Conservation (phyloP, 805 yeast species). For the Starmerella apis region DNA sequence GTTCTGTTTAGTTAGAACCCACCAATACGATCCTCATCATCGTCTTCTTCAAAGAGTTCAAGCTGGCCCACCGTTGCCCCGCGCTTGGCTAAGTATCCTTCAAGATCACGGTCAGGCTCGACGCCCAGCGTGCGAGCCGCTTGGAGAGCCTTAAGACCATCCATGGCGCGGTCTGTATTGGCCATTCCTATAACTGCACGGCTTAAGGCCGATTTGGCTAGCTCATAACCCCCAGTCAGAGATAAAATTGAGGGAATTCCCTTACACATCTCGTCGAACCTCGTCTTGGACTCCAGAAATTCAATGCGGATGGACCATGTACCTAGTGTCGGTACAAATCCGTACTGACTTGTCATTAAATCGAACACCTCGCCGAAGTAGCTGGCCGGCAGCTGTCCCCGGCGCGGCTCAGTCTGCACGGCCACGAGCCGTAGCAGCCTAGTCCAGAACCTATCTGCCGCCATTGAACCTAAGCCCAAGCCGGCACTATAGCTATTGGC, state of each 20-base stretch:
- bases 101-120: slow-evolving; percentile 19
- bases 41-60: slow-evolving; percentile 24
- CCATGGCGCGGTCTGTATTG: slow-evolving; percentile 22
- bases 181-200: slow-evolving; percentile 21
- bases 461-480: slow-evolving; percentile 17
- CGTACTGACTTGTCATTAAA: slow-evolving; percentile 5
- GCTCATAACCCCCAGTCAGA: slow-evolving; percentile 7
- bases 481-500: slow-evolving; percentile 12
- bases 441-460: slow-evolving; percentile 24
- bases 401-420: slow-evolving; percentile 18
- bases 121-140: slow-evolving; percentile 21
- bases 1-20: too few species aligned
- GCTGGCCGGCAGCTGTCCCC: slow-evolving; percentile 10
- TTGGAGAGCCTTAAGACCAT: slow-evolving; percentile 21
- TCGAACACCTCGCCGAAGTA: slow-evolving; percentile 22
- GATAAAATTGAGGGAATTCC: slow-evolving; percentile 15
- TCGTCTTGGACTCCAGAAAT: slow-evolving; percentile 18
- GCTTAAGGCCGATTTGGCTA: slow-evolving; percentile 14
- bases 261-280: slow-evolving; percentile 19
- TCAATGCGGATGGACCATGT: slow-evolving; percentile 21
- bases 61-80: slow-evolving; percentile 24
- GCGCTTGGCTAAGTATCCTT: slow-evolving; percentile 13
- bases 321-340: slow-evolving; percentile 19
- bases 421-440: slow-evolving; percentile 23
- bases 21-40: slow-evolving; percentile 23